Evolutionary conservation across 2,329 filamentous ascomycete species (phyloP), one percentile per base, ranked within the genome.

Genomic region (Emmonsiellopsis sp.): DNA sequence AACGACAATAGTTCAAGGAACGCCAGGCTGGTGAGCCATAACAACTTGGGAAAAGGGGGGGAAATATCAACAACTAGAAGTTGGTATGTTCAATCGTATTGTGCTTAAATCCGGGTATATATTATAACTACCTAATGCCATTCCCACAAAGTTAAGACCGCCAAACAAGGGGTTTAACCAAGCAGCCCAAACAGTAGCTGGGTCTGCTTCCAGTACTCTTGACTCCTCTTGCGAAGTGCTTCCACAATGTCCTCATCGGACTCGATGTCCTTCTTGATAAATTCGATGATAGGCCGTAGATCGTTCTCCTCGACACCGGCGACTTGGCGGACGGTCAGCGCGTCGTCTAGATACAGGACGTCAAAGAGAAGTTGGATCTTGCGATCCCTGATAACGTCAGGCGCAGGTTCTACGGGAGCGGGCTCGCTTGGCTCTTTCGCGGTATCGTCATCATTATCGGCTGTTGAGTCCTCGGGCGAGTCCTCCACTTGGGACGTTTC

Each of bases 141-240:
- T 26, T 26, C 20, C 20, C 20, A 26, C 20, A 4, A 26, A 5
- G 20, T 26, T 26, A 26, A 26, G 20, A 26, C 5, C 20, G 20
- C 20, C 20, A 26, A 26, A 26, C 5, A 26, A 26, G 20, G 20
- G 20, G 4, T n/a, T n/a, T 57, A 60, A 51, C 52, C 77, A 59
- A 96, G 71, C 53, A 95, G 72, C 2, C 87, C 89, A 71, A 96
- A 95, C 31, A 96, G 69, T 57, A 95, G 70, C 66, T 81, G 84
- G 11, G 87, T 92, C 63, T 86, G 82, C 73, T 86, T 89, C 83
- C 88, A 92, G 67, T 92, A 94, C 50, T 91, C 88, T 47, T 78
- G 74, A 5, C 88, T 81, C 13, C 77, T 74, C 68, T 85, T 86
- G 59, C 65, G 69, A 38, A 94, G 68, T 10, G 16, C 43, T 74